phyloP scores from a whole-genome alignment of 1,284 basidiomycete species.

The Filobasidium uniguttulatum region DNA sequence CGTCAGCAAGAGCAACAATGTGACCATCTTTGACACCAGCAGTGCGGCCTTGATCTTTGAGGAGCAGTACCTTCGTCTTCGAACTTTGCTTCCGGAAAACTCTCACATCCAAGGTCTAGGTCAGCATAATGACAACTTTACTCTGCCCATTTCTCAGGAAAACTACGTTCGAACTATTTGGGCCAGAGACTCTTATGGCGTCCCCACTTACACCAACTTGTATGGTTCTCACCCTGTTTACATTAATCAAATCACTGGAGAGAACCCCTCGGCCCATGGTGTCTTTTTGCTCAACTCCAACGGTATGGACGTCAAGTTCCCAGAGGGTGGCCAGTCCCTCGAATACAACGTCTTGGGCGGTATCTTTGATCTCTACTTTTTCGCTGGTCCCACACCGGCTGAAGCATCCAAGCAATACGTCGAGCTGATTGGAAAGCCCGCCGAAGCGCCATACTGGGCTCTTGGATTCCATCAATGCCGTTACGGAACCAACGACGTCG shows the following conservation, averaged over 20 bases:
- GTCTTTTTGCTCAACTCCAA: constrained; percentile 51
- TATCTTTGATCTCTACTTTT: constrained; percentile 55
- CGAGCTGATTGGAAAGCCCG: constrained; percentile 22
- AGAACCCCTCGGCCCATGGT: constrained; percentile 44
- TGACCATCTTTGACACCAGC: constrained; percentile 57
- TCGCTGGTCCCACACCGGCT: constrained; percentile 51
- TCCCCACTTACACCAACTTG: constrained; percentile 28
- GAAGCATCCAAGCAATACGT: constrained; percentile 56
- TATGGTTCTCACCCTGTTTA: constrained; percentile 60
- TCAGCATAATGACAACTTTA: constrained; percentile 34
- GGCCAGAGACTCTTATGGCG: constrained; percentile 8
- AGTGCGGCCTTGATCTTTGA: constrained; percentile 56
- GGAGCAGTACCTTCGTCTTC: constrained; percentile 59
- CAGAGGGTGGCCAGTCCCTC: constrained; percentile 40
- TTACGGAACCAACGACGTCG: constrained; percentile 25
- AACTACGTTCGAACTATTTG: constrained; percentile 6
- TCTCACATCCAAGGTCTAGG: constrained; percentile 67
- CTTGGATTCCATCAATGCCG: constrained; percentile 37
- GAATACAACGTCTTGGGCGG: constrained; percentile 54
- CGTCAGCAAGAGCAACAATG: constrained; percentile 48
- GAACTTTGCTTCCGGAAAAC: constrained; percentile 26
- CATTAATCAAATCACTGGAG: constrained; percentile 49
- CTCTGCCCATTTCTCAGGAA: not conserved
- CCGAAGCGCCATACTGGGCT: constrained; percentile 26
- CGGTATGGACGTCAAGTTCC: constrained; percentile 51